These are phyloP conservation scores for Mycena alexandri DNA, from an alignment of 768 basidiomycete genomes.

Conservation along the genomic window DNA sequence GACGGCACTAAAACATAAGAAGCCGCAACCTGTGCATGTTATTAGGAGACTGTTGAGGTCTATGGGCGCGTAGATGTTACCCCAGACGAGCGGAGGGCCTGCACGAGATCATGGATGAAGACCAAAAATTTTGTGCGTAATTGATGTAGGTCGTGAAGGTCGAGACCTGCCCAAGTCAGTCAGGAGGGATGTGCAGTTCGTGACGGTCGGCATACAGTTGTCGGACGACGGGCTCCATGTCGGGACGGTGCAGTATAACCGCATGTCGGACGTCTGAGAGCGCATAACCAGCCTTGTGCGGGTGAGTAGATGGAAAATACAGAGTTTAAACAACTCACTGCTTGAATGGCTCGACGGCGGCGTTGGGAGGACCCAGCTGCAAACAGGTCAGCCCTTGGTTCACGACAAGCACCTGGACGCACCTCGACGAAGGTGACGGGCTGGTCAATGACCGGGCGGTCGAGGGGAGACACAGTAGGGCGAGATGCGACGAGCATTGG, in stretches of 20 bases:
- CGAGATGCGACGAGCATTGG: slow-evolving; percentile 26
- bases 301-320: background rate
- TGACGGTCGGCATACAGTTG: slow-evolving; percentile 60
- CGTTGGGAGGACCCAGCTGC: slow-evolving; percentile 64
- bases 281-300: slow-evolving; percentile 59
- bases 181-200: background rate
- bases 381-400: slow-evolving; percentile 38
- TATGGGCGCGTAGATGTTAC: slow-evolving; percentile 52
- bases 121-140: slow-evolving; percentile 70
- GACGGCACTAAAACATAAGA: slow-evolving; percentile 76
- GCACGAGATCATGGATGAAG: slow-evolving; percentile 74
- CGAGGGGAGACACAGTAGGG: background rate
- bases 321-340: slow-evolving; percentile 56
- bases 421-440: slow-evolving; percentile 24
- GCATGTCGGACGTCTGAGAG: slow-evolving; percentile 61
- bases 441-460: background rate
- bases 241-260: slow-evolving; percentile 75
- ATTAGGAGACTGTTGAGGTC: slow-evolving; percentile 21
- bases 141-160: slow-evolving; percentile 78
- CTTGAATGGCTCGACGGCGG: slow-evolving; percentile 73
- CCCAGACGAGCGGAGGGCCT: slow-evolving; percentile 70
- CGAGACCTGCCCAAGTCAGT: slow-evolving; percentile 59
- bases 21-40: slow-evolving; percentile 62
- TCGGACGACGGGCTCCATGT: slow-evolving; percentile 73
- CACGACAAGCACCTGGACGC: slow-evolving; percentile 11